Conservation (phyloP, 805 yeast species). For the Yamadazyma kitorensis region DNA sequence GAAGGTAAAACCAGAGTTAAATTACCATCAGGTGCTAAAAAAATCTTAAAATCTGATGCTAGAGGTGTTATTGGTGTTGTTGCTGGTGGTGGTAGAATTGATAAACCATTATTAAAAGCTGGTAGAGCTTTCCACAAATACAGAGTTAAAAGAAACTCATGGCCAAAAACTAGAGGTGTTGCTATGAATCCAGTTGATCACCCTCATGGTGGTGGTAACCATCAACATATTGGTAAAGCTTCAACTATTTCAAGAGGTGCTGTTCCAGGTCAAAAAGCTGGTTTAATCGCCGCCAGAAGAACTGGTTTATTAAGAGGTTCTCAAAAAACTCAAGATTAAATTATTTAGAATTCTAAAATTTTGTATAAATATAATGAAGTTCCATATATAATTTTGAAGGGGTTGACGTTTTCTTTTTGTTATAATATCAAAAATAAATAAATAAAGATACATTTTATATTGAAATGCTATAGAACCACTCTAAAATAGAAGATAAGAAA, state of each 20-base stretch:
- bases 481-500: background rate
- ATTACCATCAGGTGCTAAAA: slow-evolving; percentile 99
- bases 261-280: slow-evolving; percentile 40
- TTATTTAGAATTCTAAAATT: slow-evolving; percentile 12
- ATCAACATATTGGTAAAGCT: slow-evolving; percentile 37
- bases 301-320: slow-evolving; percentile 39
- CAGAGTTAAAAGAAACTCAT: slow-evolving; percentile 99
- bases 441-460: slow-evolving; percentile 2
- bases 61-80: slow-evolving; percentile 99
- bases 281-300: slow-evolving; percentile 40
- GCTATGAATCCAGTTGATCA: slow-evolving; percentile 99
- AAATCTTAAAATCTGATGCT: slow-evolving; percentile 90
- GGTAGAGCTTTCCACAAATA: slow-evolving; percentile 99
- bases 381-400: slow-evolving; percentile 6
- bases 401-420: slow-evolving; percentile 7
- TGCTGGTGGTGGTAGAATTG: slow-evolving; percentile 99
- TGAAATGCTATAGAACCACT: background rate
- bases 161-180: slow-evolving; percentile 99
- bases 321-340: slow-evolving; percentile 34
- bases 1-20: slow-evolving; percentile 99
- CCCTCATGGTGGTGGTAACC: slow-evolving; percentile 99
- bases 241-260: slow-evolving; percentile 40
- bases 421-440: slow-evolving; percentile 12
- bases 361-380: slow-evolving; percentile 8
- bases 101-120: slow-evolving; percentile 99